Evolutionary conservation across 1,139 yeast genomes (phyloP).

Genomic region (Magnusiomyces tetraspermus): DNA sequence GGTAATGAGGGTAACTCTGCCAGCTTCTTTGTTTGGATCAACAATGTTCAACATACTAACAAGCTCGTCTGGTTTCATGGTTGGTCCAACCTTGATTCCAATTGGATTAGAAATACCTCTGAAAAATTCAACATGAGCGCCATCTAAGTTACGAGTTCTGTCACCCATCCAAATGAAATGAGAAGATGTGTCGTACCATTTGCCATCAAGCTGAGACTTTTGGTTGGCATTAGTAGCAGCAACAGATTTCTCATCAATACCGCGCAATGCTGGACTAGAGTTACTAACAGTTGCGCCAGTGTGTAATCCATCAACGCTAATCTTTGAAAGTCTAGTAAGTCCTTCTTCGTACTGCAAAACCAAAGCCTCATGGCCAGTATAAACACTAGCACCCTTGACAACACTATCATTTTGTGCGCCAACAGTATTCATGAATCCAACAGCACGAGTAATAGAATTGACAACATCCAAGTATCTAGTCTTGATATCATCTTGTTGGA

Average conservation of each 20-base stretch:
- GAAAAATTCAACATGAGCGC: slow-evolving; percentile 41
- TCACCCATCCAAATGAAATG: slow-evolving; percentile 41
- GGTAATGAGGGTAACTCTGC: slow-evolving; percentile 37
- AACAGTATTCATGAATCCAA: slow-evolving; percentile 34
- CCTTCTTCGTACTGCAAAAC: slow-evolving; percentile 37
- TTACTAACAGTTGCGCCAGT: slow-evolving; percentile 12
- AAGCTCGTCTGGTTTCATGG: slow-evolving; percentile 34
- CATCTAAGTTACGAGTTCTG: slow-evolving; percentile 37
- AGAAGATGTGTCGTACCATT: slow-evolving; percentile 37
- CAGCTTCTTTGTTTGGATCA: slow-evolving; percentile 34
- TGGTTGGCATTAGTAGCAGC: not conserved
- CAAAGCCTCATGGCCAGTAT: slow-evolving; percentile 38
- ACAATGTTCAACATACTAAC: slow-evolving; percentile 34
- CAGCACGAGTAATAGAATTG: slow-evolving; percentile 32
- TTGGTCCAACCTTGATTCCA: slow-evolving; percentile 39
- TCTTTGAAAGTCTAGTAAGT: slow-evolving; percentile 31
- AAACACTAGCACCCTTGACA: slow-evolving; percentile 33
- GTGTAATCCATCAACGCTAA: not conserved
- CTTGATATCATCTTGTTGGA: slow-evolving; percentile 31
- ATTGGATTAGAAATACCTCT: slow-evolving; percentile 38
- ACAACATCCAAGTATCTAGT: slow-evolving; percentile 35
- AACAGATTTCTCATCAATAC: not conserved
- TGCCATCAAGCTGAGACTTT: slow-evolving; percentile 12
- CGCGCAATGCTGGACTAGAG: slow-evolving; percentile 7
- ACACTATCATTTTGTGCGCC: slow-evolving; percentile 32